Conservation (phyloP, 2,329 filamentous ascomycete species). For the Ophiostoma sp. region DNA sequence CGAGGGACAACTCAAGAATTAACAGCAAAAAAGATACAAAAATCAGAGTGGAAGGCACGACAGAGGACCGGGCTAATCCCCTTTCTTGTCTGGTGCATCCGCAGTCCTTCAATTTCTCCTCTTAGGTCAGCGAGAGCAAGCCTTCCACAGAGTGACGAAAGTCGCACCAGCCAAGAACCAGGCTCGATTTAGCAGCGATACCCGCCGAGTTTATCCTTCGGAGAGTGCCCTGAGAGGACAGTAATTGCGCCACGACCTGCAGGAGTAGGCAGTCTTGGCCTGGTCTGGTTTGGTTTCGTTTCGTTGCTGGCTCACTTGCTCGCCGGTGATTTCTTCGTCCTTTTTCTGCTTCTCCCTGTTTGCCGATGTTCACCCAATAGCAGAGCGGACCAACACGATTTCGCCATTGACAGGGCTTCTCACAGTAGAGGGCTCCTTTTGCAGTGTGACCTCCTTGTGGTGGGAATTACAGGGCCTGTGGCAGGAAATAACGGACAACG, state of each 20-base stretch:
- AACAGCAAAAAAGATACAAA: background rate
- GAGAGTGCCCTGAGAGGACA: background rate
- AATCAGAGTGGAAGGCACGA: background rate
- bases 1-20: background rate
- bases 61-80: background rate
- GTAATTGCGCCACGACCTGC: background rate
- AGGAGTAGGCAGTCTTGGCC: background rate
- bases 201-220: background rate
- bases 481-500: background rate
- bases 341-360: background rate
- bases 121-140: background rate
- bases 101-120: background rate
- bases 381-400: background rate
- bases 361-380: background rate
- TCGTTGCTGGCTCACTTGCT: background rate
- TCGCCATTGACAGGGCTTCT: constrained; percentile 4
- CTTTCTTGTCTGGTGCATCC: background rate
- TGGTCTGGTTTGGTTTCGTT: background rate
- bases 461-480: background rate
- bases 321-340: background rate
- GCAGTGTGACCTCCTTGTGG: background rate
- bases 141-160: background rate
- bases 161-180: background rate
- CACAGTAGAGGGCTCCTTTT: background rate
- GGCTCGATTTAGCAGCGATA: background rate